Conservation (phyloP, 169 alveolate species). For the Cryptosporidium canis region DNA sequence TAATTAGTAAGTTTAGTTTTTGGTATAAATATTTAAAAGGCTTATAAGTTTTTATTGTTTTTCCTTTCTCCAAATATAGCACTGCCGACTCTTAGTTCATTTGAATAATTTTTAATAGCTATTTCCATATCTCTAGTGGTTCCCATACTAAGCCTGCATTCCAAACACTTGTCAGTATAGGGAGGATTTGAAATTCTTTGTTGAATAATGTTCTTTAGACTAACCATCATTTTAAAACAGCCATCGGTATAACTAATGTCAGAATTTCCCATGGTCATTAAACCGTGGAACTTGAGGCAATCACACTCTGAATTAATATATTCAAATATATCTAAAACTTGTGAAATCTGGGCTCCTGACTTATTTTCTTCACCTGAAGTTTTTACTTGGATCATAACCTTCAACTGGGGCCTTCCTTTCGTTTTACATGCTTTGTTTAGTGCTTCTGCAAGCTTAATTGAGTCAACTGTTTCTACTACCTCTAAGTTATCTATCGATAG, state of each 20-base stretch:
- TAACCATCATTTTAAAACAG: conserved; percentile 79
- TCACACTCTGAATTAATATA: conserved; percentile 79
- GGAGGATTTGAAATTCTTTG: conserved; percentile 73
- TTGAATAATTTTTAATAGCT: conserved; percentile 89
- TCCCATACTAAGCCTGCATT: conserved; percentile 89
- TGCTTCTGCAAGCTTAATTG: conserved; percentile 85
- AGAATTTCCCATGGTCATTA: conserved; percentile 88
- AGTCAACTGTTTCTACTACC: conserved; percentile 90
- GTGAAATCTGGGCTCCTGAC: conserved; percentile 83
- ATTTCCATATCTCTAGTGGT: conserved; percentile 90
- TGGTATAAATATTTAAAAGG: neutral
- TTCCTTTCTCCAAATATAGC: conserved; percentile 84
- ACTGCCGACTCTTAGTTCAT: conserved; percentile 91
- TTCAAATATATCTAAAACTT: conserved; percentile 78
- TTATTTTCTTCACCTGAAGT: conserved; percentile 88
- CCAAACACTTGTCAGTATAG: conserved; percentile 54
- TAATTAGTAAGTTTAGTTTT: neutral
- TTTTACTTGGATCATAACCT: conserved; percentile 87
- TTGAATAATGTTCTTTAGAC: conserved; percentile 76
- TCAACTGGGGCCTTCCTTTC: conserved; percentile 70
- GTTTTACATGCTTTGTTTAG: conserved; percentile 82
- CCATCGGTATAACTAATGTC: conserved; percentile 75
- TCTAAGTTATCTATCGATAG: conserved; percentile 83
- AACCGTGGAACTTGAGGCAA: conserved; percentile 86
- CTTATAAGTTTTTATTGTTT: neutral